A percentile compares a stretch with the other conserved stretches of the same genome.
These are phyloP conservation scores for Neonectria punicea DNA, from an alignment of 2,329 filamentous ascomycete genomes.

Conservation along the genomic window DNA sequence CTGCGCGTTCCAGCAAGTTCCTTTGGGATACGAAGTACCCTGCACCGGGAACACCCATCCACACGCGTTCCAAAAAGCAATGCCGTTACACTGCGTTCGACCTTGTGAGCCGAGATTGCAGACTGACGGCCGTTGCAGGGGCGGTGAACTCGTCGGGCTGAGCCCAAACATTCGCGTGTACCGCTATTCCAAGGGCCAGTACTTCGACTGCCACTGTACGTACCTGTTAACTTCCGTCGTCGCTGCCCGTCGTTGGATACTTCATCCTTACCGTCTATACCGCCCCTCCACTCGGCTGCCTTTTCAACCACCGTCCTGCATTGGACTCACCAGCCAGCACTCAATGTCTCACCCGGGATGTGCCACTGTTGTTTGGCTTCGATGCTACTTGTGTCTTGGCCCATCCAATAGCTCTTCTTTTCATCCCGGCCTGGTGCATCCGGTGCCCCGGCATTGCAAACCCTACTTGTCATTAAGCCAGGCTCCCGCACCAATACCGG, in stretches of 20 bases:
- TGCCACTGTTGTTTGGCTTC: background rate
- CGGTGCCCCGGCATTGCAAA: background rate
- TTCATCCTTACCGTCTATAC: background rate
- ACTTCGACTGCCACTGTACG: constrained; percentile 92
- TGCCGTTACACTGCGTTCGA: constrained; percentile 10
- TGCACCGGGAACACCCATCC: constrained; percentile 11
- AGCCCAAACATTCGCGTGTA: constrained; percentile 93
- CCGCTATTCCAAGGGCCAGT: constrained; percentile 85
- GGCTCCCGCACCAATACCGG: background rate
- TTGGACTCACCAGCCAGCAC: background rate
- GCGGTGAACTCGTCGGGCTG: constrained; percentile 82
- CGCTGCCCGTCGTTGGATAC: background rate
- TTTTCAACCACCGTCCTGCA: background rate
- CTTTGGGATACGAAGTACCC: background rate
- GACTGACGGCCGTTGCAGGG: constrained; percentile 65
- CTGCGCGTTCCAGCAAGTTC: constrained; percentile 4
- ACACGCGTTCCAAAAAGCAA: constrained; percentile 23
- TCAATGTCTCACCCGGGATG: background rate
- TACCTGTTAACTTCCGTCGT: constrained; percentile 8
- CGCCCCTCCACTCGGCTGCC: background rate
- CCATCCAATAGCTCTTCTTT: background rate
- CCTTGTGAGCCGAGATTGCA: constrained; percentile 14
- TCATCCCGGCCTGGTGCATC: background rate
- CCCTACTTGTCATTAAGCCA: background rate
- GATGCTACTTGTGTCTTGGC: background rate